Evolutionary conservation across 768 basidiomycete genomes (phyloP).

Genomic region (Termitomyces sp.): DNA sequence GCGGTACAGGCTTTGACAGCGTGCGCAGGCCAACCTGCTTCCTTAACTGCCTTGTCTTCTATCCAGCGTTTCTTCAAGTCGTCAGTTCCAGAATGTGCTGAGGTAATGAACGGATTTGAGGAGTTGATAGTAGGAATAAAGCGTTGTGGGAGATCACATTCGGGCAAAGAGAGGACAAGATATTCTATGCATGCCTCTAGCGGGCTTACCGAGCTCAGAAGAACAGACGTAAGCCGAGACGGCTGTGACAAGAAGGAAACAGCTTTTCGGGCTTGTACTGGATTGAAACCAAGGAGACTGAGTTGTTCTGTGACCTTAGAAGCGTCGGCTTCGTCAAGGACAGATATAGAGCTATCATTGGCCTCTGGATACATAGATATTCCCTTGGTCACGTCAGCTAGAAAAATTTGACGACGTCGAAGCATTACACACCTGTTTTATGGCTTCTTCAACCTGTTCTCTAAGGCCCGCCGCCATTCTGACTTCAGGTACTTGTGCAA

Average conservation of each 20-base stretch:
- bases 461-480: constrained; percentile 76
- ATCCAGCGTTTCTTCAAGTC: constrained; percentile 75
- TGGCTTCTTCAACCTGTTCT: constrained; percentile 75
- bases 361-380: constrained; percentile 50
- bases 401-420: constrained; percentile 4
- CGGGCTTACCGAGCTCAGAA: constrained; percentile 56
- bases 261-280: constrained; percentile 46
- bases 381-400: constrained; percentile 32
- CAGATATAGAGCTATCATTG: constrained; percentile 26
- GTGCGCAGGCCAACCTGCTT: constrained; percentile 78
- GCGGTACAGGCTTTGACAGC: constrained; percentile 56
- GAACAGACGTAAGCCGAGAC: constrained; percentile 55
- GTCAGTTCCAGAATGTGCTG: constrained; percentile 57
- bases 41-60: constrained; percentile 75
- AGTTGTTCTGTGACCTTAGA: constrained; percentile 53
- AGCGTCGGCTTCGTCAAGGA: constrained; percentile 39
- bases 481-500: constrained; percentile 63
- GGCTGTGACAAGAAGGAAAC: constrained; percentile 54
- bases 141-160: constrained; percentile 79
- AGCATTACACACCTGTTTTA: constrained; percentile 58
- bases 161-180: constrained; percentile 77
- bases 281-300: constrained; percentile 62
- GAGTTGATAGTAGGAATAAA: constrained; percentile 66
- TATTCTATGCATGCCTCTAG: constrained; percentile 83
- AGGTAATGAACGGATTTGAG: constrained; percentile 66